Base-by-base conservation (phyloP, 768 basidiomycete genomes). In the Imleria badia region DNA sequence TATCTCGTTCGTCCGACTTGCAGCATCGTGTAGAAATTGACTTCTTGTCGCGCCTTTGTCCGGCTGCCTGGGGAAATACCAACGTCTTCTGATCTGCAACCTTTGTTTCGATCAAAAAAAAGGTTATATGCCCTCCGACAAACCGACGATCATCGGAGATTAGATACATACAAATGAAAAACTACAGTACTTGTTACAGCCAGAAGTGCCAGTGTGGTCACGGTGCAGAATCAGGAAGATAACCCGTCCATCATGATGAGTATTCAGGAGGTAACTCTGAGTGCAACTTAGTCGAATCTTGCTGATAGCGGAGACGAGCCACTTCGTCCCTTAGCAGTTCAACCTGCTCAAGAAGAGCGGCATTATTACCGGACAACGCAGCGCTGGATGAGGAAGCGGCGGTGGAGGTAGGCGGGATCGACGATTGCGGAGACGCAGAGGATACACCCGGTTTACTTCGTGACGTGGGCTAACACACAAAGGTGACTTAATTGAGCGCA, bases 291-390 rank as follows among this genome's bases (percentile, higher is more conserved):
- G 9, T 9, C 6, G 31, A 3, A 11, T 15, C 8, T 0, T 45
- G 46, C 13, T 42, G 2, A 6, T 35, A 14, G 13, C 55, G 53
- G 4, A 63, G 49, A 30, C 55, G 58, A 22, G 55, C 50, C 2
- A 63, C 52, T 35, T 60, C 62, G 1, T 29, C 50, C 31, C 47
- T 42, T 1, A 62, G 41, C 9, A 26, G 4, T 3, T 44, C 61
- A 5, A 63, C 51, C n/a, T 59, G 48, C 29, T 33, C 53, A 1
- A 33, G 8, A 8, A 62, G 22, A 17, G 3, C 41, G 3, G 44
- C 8, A 23, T 34, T 19, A 5, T 17, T 19, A 19, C 35, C 10
- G 0, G 45, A 38, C 15, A 9, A 41, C 13, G 10, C 40, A 41
- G 36, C 19, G 34, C 22, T 31, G 10, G 50, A n/a, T 3, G 48